These are phyloP conservation scores for Coemansia sp. DNA, from an alignment of 192 early-diverging fungal species.

Conservation along the genomic window DNA sequence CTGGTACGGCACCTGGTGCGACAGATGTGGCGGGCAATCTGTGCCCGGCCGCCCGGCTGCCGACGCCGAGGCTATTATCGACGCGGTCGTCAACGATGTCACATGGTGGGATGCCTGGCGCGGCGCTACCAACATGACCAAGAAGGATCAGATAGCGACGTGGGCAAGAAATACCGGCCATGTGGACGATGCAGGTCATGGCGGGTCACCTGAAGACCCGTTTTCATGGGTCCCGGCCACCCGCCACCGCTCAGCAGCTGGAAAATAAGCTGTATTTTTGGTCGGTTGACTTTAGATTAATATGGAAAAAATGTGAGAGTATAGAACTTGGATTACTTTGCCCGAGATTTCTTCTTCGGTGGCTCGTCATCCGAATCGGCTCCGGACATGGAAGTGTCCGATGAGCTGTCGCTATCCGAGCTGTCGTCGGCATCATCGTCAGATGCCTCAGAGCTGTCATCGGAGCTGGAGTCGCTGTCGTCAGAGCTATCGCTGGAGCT, in stretches of 20 bases:
- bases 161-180: constrained; percentile 14
- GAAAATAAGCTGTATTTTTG: not conserved
- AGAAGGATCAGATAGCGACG: constrained; percentile 37
- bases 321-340: too few relatives aligned
- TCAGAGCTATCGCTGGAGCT: constrained; percentile 3
- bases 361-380: constrained; percentile 18
- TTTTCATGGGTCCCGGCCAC: constrained; percentile 25
- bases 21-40: constrained; percentile 11
- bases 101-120: constrained; percentile 53
- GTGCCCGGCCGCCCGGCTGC: not conserved
- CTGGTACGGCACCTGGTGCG: constrained; percentile 52
- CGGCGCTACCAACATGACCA: constrained; percentile 44
- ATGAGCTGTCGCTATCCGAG: not conserved
- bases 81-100: constrained; percentile 18
- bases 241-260: not conserved
- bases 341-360: constrained; percentile 33
- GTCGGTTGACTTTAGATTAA: constrained; percentile 1
- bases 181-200: constrained; percentile 3
- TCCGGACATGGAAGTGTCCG: not conserved
- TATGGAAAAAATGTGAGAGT: too few relatives aligned
- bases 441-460: constrained; percentile 7
- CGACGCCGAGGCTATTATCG: constrained; percentile 29
- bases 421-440: not conserved
- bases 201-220: constrained; percentile 3
- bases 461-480: constrained; percentile 1